These are phyloP conservation scores for Moringa oleifera DNA, from an alignment of 345 rosid species.

Conservation along the genomic window DNA sequence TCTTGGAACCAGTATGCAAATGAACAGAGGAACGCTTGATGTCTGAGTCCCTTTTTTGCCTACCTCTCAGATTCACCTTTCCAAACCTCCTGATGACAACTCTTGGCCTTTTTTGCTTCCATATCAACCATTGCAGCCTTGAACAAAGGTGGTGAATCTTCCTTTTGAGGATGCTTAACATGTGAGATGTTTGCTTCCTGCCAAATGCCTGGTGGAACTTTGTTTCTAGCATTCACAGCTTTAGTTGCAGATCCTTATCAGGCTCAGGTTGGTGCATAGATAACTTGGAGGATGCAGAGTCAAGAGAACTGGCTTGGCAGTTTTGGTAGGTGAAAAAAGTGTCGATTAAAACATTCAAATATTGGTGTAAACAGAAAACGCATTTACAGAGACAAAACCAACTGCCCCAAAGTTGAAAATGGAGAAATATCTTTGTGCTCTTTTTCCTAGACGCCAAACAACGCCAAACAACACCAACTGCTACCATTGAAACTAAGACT, in stretches of 20 bases:
- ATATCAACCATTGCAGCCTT: conserved; percentile 53
- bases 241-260: too few relatives aligned
- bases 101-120: conserved; percentile 54
- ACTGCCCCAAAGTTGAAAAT: conserved; percentile 47
- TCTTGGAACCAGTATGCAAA: conserved; percentile 24
- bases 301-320: conserved; percentile 4
- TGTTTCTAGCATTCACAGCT: background rate
- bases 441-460: conserved; percentile 35
- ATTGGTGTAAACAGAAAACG: conserved; percentile 17
- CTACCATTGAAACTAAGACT: conserved; percentile 27
- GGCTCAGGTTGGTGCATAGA: background rate
- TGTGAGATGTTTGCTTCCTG: conserved; percentile 21
- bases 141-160: conserved; percentile 45
- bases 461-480: conserved; percentile 36
- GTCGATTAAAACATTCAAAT: too few relatives aligned
- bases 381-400: conserved; percentile 30
- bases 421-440: conserved; percentile 42
- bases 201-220: conserved; percentile 14
- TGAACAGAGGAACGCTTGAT: conserved; percentile 20
- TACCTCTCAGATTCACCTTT: conserved; percentile 36
- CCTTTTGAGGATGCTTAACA: conserved; percentile 43
- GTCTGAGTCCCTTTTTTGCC: conserved; percentile 21
- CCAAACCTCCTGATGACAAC: conserved; percentile 55
- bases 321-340: conserved; percentile 6
- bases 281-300: background rate